A percentile compares a stretch with the other conserved stretches of the same genome.
Evolutionary conservation across 179 eudicot genomes (phyloP).

Genomic region (Camellia oleifera): DNA sequence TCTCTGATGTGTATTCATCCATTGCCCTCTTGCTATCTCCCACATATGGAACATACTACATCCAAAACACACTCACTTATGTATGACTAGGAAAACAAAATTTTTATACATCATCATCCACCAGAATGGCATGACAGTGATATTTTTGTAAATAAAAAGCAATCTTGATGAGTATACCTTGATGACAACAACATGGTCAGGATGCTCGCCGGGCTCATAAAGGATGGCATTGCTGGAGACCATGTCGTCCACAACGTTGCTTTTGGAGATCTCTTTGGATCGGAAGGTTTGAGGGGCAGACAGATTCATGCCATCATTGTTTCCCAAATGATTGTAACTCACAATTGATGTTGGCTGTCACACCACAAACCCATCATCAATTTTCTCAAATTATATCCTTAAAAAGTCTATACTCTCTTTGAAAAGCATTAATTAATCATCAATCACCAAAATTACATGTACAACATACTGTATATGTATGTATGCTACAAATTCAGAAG

Average conservation of each 20-base stretch:
- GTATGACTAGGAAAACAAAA: too few relatives aligned
- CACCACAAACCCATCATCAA: constrained; percentile 2
- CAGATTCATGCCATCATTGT: constrained; percentile 96
- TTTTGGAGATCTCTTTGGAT: constrained; percentile 94
- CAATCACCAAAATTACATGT: background rate
- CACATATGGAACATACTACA: constrained; percentile 91
- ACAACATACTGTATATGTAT: background rate
- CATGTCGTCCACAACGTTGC: constrained; percentile 98
- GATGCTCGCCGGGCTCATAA: constrained; percentile 96
- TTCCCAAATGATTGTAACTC: constrained; percentile 97
- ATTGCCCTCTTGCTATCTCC: constrained; percentile 98
- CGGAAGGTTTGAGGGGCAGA: constrained; percentile 98
- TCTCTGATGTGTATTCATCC: constrained; percentile 98
- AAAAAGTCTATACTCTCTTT: background rate
- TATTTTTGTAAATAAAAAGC: too few relatives aligned
- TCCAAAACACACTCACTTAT: background rate
- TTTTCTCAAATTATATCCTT: too few relatives aligned
- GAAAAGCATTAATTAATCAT: background rate
- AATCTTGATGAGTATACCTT: constrained; percentile 46
- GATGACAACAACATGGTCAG: constrained; percentile 96
- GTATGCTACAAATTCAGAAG: too few relatives aligned
- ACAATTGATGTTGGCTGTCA: constrained; percentile 95
- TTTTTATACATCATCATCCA: too few relatives aligned
- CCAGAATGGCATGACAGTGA: too few relatives aligned
- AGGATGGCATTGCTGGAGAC: constrained; percentile 93